A percentile compares a stretch with the other conserved stretches of the same genome.
Conservation (phyloP, 495 filamentous ascomycete genomes). For the Lepidopterella palustris region DNA sequence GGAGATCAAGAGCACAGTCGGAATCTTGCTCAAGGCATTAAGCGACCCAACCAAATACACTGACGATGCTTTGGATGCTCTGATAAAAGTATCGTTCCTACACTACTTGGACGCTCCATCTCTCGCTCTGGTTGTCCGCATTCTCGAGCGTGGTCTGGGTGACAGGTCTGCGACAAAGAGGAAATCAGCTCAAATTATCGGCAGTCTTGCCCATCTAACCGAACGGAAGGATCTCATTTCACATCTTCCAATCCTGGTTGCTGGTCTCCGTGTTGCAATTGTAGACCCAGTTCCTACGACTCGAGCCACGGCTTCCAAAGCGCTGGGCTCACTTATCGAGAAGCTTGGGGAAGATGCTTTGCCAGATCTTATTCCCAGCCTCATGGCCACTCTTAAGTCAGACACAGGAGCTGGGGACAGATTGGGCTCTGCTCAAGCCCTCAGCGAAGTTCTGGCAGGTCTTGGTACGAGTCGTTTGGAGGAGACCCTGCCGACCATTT, state of each 20-base stretch:
- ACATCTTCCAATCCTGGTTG: conserved; percentile 87
- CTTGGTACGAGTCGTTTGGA: conserved; percentile 86
- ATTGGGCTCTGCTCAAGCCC: conserved; percentile 91
- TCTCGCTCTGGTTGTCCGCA: conserved; percentile 86
- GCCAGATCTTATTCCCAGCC: conserved; percentile 92
- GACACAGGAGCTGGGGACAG: conserved; percentile 93
- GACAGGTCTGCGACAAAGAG: conserved; percentile 91
- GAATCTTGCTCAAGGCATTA: conserved; percentile 87
- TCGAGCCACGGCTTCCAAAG: conserved; percentile 93
- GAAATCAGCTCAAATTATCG: conserved; percentile 94
- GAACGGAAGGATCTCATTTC: conserved; percentile 88
- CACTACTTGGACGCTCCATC: conserved; percentile 97
- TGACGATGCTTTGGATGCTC: conserved; percentile 83
- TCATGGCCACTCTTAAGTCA: conserved; percentile 95
- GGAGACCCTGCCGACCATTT: conserved; percentile 91
- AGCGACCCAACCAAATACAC: conserved; percentile 98
- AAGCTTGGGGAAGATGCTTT: conserved; percentile 96
- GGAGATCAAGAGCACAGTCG: conserved; percentile 85
- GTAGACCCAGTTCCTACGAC: conserved; percentile 96
- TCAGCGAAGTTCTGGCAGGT: conserved; percentile 92
- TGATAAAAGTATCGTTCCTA: conserved; percentile 93
- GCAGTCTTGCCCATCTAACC: conserved; percentile 91
- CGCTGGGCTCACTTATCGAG: conserved; percentile 88
- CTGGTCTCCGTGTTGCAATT: conserved; percentile 78
- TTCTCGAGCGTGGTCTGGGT: conserved; percentile 83